Percentiles rank a stretch among this genome's conserved stretches.
These are phyloP conservation scores for Suhomyces prunicola DNA, from an alignment of 805 yeast species.

Conservation along the genomic window DNA sequence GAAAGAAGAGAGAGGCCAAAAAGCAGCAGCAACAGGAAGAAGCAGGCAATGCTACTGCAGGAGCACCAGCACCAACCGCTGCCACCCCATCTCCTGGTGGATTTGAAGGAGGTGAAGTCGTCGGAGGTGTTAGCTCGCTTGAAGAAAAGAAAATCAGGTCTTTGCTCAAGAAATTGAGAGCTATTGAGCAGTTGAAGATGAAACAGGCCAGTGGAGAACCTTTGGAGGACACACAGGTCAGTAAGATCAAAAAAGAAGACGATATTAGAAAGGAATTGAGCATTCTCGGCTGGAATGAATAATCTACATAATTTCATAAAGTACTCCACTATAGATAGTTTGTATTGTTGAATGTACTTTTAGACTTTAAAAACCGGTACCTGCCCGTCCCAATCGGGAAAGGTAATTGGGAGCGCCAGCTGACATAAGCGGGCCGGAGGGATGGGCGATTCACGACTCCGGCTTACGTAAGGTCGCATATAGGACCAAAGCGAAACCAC, in stretches of 20 bases:
- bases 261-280: slow-evolving; percentile 73
- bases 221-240: slow-evolving; percentile 88
- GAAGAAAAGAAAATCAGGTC: slow-evolving; percentile 94
- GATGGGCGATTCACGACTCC: not conserved
- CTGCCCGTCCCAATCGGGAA: slow-evolving; percentile 2
- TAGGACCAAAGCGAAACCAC: not conserved
- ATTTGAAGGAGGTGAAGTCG: slow-evolving; percentile 37
- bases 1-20: slow-evolving; percentile 69
- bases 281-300: slow-evolving; percentile 63
- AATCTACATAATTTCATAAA: slow-evolving; percentile 2
- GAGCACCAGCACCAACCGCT: slow-evolving; percentile 13
- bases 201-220: slow-evolving; percentile 81
- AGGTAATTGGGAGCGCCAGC: slow-evolving; percentile 1
- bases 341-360: not conserved
- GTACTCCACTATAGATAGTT: not conserved
- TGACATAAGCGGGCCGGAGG: not conserved
- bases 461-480: not conserved
- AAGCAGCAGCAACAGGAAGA: slow-evolving; percentile 22
- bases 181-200: slow-evolving; percentile 86
- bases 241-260: slow-evolving; percentile 84
- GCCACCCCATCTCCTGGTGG: slow-evolving; percentile 14
- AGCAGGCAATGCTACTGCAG: slow-evolving; percentile 11
- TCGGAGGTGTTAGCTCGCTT: slow-evolving; percentile 63
- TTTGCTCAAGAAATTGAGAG: slow-evolving; percentile 86
- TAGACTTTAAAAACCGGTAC: not conserved